These are phyloP conservation scores for Suillus fuscotomentosus DNA, from an alignment of 768 basidiomycete species.

Conservation along the genomic window DNA sequence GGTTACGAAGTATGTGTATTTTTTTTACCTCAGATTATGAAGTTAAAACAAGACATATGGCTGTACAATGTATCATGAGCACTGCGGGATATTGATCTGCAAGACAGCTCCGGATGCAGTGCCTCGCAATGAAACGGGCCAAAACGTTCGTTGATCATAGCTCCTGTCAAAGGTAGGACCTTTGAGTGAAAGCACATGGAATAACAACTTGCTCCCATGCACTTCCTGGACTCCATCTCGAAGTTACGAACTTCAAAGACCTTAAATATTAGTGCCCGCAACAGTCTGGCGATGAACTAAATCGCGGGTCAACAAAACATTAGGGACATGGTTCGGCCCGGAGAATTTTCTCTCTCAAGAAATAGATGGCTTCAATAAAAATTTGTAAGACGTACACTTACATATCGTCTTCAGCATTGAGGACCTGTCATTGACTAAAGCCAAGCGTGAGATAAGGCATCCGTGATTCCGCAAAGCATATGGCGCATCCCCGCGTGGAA, in stretches of 20 bases:
- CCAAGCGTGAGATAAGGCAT: not conserved
- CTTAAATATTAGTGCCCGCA: not conserved
- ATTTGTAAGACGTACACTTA: not conserved
- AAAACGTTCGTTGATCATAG: not conserved
- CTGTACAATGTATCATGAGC: not conserved
- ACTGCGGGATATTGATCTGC: not conserved
- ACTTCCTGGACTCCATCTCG: not conserved
- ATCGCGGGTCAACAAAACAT: not conserved
- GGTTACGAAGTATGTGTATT: too few species aligned
- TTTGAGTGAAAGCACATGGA: not conserved
- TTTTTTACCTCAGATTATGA: too few species aligned
- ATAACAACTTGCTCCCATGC: not conserved
- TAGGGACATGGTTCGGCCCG: not conserved
- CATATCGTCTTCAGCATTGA: not conserved
- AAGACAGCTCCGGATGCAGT: not conserved
- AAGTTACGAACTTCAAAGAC: not conserved
- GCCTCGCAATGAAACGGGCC: not conserved
- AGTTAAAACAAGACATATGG: too few species aligned
- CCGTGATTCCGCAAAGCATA: not conserved
- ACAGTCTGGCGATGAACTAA: not conserved
- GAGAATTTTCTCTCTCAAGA: not conserved
- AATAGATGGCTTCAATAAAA: not conserved
- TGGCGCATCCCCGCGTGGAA: not conserved
- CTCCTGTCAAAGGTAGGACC: not conserved
- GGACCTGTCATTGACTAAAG: not conserved